These are phyloP conservation scores for Colletotrichum tamarilloi DNA, from an alignment of 2,329 filamentous ascomycete species.

Conservation along the genomic window DNA sequence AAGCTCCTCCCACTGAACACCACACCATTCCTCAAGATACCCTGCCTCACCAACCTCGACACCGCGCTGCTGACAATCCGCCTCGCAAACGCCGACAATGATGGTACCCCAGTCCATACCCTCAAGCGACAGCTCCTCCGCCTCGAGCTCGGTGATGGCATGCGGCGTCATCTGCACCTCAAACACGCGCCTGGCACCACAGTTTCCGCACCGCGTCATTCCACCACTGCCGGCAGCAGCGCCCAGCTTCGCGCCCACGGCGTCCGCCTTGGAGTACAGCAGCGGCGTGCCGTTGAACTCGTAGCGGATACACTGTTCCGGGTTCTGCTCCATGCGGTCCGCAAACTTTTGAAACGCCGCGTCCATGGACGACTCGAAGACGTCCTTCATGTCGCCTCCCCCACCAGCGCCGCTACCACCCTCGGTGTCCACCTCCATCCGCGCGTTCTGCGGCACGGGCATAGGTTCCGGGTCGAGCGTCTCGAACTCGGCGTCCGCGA, in stretches of 20 bases:
- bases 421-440: constrained; percentile 58
- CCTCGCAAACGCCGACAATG: constrained; percentile 84
- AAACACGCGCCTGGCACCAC: constrained; percentile 81
- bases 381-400: constrained; percentile 64
- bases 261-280: constrained; percentile 83
- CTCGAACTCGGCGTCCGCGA: constrained; percentile 92
- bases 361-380: constrained; percentile 81
- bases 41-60: constrained; percentile 72
- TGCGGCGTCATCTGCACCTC: constrained; percentile 94
- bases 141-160: constrained; percentile 89
- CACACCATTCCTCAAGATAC: constrained; percentile 96
- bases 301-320: constrained; percentile 84
- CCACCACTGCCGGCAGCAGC: constrained; percentile 37
- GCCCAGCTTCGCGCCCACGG: constrained; percentile 74
- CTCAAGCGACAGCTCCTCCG: constrained; percentile 75
- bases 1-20: constrained; percentile 96
- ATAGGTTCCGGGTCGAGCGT: constrained; percentile 74
- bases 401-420: constrained; percentile 42
- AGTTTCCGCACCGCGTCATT: constrained; percentile 82
- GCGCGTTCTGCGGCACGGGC: constrained; percentile 62
- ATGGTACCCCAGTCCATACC: constrained; percentile 99
- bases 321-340: constrained; percentile 81
- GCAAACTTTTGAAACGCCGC: constrained; percentile 84
- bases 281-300: constrained; percentile 80
- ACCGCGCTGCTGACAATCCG: constrained; percentile 76